Percentiles rank a stretch among this genome's conserved stretches.
phyloP scores from a whole-genome alignment of 2,329 filamentous ascomycete species.

The Calonectria hongkongensis region DNA sequence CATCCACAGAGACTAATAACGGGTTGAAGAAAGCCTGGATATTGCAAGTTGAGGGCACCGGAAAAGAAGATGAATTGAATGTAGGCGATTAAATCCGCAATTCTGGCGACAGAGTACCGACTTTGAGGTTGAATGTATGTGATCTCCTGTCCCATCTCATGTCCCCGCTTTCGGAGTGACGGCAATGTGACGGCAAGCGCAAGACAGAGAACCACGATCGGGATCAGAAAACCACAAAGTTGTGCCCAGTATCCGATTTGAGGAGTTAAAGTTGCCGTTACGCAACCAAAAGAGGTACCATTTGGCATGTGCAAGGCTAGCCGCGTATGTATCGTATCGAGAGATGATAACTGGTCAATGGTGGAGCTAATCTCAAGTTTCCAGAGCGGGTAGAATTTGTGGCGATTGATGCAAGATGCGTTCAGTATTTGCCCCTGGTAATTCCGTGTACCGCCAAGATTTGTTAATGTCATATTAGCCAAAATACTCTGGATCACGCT shows the following conservation, averaged over 20 bases:
- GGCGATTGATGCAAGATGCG: neutral
- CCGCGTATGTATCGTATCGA: neutral
- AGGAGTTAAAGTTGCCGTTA: neutral
- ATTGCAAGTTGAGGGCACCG: constrained; percentile 81
- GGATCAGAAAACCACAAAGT: neutral
- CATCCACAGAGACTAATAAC: constrained; percentile 80
- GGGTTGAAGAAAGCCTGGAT: constrained; percentile 84
- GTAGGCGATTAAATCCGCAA: constrained; percentile 80
- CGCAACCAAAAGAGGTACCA: neutral
- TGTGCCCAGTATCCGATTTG: neutral
- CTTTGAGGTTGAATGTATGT: neutral
- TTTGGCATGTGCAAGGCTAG: neutral
- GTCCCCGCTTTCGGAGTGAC: constrained; percentile 30
- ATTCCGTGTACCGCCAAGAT: neutral
- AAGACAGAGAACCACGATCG: neutral
- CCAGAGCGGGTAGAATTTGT: neutral
- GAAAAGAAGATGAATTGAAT: constrained; percentile 85
- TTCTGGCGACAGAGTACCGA: constrained; percentile 44
- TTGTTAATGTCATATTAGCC: neutral
- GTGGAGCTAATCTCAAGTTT: neutral
- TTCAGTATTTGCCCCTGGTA: neutral
- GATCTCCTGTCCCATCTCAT: neutral
- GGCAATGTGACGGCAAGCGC: constrained; percentile 2
- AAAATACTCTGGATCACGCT: neutral
- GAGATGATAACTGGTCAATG: neutral